Conservation (phyloP, 257 asterid genomes). For the Nicotiana undulata region DNA sequence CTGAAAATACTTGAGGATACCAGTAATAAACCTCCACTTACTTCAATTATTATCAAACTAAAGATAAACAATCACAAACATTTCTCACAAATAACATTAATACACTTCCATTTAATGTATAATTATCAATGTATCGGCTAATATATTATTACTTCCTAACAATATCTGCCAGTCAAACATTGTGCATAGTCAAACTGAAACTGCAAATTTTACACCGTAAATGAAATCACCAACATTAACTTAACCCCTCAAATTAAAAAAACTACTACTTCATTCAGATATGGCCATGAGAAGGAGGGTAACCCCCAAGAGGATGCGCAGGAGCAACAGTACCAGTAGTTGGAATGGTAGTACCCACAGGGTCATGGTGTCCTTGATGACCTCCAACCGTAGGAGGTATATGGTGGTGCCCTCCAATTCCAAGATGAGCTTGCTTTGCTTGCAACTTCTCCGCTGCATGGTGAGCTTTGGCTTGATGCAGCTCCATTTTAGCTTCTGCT, state of each 20-base stretch:
- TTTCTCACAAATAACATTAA: too few relatives aligned
- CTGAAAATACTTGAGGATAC: too few relatives aligned
- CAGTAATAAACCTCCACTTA: too few relatives aligned
- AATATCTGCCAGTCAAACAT: too few relatives aligned
- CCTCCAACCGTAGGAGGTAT: neutral
- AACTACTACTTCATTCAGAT: neutral
- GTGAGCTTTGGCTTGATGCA: slow-evolving; percentile 54
- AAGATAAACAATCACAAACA: too few relatives aligned
- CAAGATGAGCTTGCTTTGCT: slow-evolving; percentile 21
- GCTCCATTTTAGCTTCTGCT: slow-evolving; percentile 69
- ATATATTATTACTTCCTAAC: too few relatives aligned
- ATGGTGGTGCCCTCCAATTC: neutral
- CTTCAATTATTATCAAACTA: too few relatives aligned
- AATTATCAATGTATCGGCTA: too few relatives aligned
- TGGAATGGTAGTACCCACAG: neutral
- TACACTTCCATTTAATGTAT: too few relatives aligned
- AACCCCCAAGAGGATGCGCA: neutral
- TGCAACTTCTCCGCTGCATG: slow-evolving; percentile 42
- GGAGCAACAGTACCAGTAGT: neutral
- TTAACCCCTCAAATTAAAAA: neutral
- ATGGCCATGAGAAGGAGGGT: neutral
- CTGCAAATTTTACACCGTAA: neutral
- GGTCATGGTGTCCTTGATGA: neutral
- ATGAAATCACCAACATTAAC: neutral
- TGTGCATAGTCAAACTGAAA: too few relatives aligned